Base-by-base conservation (phyloP, 2,329 filamentous ascomycete species). In the Cytospora piceicola region DNA sequence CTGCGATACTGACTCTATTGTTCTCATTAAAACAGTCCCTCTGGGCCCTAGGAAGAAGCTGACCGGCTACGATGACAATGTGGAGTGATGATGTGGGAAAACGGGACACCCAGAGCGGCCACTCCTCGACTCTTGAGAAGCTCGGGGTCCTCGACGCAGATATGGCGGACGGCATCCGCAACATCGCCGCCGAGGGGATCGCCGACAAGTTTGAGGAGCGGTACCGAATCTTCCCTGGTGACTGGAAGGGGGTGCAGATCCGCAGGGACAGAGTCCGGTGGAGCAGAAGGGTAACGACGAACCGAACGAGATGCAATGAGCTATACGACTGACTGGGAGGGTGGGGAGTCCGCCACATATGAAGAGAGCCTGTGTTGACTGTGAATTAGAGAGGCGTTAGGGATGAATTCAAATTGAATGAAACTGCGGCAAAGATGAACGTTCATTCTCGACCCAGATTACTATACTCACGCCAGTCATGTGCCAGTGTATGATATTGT, bases 1-100 rank as follows among this genome's bases (percentile, higher is more conserved):
- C 22, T 22, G 7, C 11, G 46, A 24, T 61, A 46, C 11, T 49
- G n/a, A 24, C n/a, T 24, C 6, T 22, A 20, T 14, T 20, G 4
- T 2, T 2, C 46, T 24, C 4, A 9, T 42, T 15, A 63, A 34
- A 66, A 63, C 69, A 89, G 86, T 89, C 62, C 87, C 87, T 17
- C 71, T 79, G 15, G 84, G 83, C 12, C 85, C 86, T 58, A 82
- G 87, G 73, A 88, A 88, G 79, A 79, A 81, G 69, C 71, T 89
- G 69, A 82, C 78, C 54, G 87, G 85, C 66, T 89, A 87, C 75
- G 87, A 87, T 72, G 87, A 89, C 73, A 81, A 82, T 24, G 74
- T 71, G 20, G 73, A 75, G 64, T 58, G 68, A 56, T 54, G 36
- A 24, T 5, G 15, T 29, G 2, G 51, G 49, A 24, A 53, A 54